Percentiles rank a stretch among this genome's conserved stretches.
Conservation (phyloP, 2,329 filamentous ascomycete species). For the Sporothrix inflata region DNA sequence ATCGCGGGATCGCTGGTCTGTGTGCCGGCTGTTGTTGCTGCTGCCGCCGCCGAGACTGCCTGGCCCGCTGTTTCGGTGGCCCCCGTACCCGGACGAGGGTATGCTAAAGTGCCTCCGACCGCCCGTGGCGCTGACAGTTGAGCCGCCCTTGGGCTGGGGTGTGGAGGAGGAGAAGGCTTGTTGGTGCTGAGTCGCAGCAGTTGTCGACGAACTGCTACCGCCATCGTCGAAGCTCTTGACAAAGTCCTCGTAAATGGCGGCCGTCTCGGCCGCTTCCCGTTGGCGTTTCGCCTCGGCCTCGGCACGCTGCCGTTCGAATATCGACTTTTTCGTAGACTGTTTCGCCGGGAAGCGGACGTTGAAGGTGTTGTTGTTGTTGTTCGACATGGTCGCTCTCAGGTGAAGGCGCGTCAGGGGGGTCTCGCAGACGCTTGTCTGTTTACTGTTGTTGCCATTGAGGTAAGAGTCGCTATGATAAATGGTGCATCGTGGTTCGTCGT, state of each 20-base stretch:
- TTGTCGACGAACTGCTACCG: conserved; percentile 55
- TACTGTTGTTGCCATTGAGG: background rate
- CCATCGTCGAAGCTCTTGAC: conserved; percentile 76
- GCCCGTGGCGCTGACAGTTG: conserved; percentile 35
- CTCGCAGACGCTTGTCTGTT: background rate
- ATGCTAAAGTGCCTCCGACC: conserved; percentile 69
- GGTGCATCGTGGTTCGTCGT: background rate
- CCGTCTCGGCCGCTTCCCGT: conserved; percentile 83
- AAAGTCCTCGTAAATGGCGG: conserved; percentile 84
- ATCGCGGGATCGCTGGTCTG: background rate
- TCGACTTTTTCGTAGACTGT: conserved; percentile 68
- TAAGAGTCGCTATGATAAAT: background rate
- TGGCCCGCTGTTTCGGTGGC: conserved; percentile 59
- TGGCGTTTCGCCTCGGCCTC: conserved; percentile 87
- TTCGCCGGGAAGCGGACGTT: conserved; percentile 43
- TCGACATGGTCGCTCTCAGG: conserved; percentile 46
- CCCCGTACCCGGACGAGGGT: conserved; percentile 51
- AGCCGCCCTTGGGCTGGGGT: conserved; percentile 39
- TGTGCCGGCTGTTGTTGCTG: background rate
- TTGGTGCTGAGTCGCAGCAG: conserved; percentile 27
- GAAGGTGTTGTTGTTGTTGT: conserved; percentile 39
- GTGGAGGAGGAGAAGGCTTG: conserved; percentile 27
- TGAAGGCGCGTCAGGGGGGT: background rate
- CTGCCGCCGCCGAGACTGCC: conserved; percentile 58
- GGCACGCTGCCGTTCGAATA: conserved; percentile 85